These are phyloP conservation scores for Peterozyma xylosa DNA, from an alignment of 805 yeast genomes.

Conservation along the genomic window DNA sequence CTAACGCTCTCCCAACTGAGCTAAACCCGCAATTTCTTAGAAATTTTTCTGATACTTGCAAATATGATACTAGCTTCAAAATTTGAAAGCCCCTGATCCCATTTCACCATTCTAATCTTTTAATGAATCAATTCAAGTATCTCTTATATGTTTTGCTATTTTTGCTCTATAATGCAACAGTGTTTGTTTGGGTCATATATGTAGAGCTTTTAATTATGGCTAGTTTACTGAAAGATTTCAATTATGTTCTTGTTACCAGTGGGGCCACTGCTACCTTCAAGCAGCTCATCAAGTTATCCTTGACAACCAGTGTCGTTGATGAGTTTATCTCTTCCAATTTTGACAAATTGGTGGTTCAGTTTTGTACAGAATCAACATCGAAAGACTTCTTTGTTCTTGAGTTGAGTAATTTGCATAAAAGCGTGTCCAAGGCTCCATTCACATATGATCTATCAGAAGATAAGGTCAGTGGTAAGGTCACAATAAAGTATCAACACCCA, in stretches of 20 bases:
- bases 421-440: not conserved
- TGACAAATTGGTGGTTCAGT: slow-evolving; percentile 44
- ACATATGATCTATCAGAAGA: slow-evolving; percentile 1
- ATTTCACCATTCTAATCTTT: too few relatives aligned
- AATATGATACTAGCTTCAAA: too few relatives aligned
- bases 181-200: too few relatives aligned
- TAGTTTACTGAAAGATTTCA: not conserved
- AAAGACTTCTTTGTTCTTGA: slow-evolving; percentile 13
- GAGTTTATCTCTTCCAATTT: slow-evolving; percentile 29
- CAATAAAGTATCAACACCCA: not conserved
- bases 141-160: too few relatives aligned
- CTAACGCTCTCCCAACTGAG: slow-evolving; percentile 11
- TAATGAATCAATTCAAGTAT: too few relatives aligned
- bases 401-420: not conserved
- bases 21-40: slow-evolving; percentile 8
- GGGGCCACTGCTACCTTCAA: slow-evolving; percentile 90
- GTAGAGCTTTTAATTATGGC: too few relatives aligned
- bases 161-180: too few relatives aligned
- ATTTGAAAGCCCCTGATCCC: too few relatives aligned
- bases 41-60: too few relatives aligned
- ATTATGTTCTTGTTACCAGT: slow-evolving; percentile 52
- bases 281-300: slow-evolving; percentile 38
- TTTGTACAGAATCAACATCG: slow-evolving; percentile 35
- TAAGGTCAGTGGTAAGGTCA: slow-evolving; percentile 1
- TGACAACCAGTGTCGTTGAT: slow-evolving; percentile 26